Evolutionary conservation across 495 filamentous ascomycete species (phyloP).

Genomic region (Stereocaulon alpinum): DNA sequence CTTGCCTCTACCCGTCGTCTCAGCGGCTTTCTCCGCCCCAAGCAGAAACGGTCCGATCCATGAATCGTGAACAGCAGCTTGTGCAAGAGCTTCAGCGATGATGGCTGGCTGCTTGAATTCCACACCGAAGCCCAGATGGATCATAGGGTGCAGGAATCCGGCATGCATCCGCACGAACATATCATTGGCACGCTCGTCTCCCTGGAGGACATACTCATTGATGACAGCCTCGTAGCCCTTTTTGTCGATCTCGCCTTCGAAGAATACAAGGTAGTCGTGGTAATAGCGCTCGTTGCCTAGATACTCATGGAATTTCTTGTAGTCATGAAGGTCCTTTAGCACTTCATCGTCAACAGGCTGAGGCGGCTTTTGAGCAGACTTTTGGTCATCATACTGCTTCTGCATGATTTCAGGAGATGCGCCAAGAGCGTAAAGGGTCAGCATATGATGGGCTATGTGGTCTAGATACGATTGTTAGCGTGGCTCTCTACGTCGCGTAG

Average conservation of each 20-base stretch:
- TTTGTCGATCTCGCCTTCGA: slow-evolving; percentile 55
- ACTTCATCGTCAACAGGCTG: slow-evolving; percentile 32
- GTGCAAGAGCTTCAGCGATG: slow-evolving; percentile 69
- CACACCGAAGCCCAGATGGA: slow-evolving; percentile 75
- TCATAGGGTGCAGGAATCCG: slow-evolving; percentile 68
- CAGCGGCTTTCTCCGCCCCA: slow-evolving; percentile 42
- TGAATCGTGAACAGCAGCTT: slow-evolving; percentile 53
- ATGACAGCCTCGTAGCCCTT: slow-evolving; percentile 50
- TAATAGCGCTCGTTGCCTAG: slow-evolving; percentile 48
- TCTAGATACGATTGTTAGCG: slow-evolving; percentile 23
- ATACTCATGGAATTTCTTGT: slow-evolving; percentile 40
- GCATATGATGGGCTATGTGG: slow-evolving; percentile 63
- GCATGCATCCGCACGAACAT: slow-evolving; percentile 49
- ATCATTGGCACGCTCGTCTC: slow-evolving; percentile 48
- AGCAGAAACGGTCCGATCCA: slow-evolving; percentile 42
- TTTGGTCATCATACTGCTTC: slow-evolving; percentile 48
- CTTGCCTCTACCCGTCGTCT: slow-evolving; percentile 31
- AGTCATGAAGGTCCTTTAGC: slow-evolving; percentile 42
- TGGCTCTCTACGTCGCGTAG: too few relatives aligned
- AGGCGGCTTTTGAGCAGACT: slow-evolving; percentile 47
- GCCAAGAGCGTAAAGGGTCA: slow-evolving; percentile 68
- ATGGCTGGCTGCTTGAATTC: slow-evolving; percentile 75
- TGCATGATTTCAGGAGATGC: slow-evolving; percentile 47
- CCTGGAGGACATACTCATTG: slow-evolving; percentile 54
- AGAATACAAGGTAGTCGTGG: slow-evolving; percentile 60